These are phyloP conservation scores for Mycena sanguinolenta DNA, from an alignment of 768 basidiomycete species.

Conservation along the genomic window DNA sequence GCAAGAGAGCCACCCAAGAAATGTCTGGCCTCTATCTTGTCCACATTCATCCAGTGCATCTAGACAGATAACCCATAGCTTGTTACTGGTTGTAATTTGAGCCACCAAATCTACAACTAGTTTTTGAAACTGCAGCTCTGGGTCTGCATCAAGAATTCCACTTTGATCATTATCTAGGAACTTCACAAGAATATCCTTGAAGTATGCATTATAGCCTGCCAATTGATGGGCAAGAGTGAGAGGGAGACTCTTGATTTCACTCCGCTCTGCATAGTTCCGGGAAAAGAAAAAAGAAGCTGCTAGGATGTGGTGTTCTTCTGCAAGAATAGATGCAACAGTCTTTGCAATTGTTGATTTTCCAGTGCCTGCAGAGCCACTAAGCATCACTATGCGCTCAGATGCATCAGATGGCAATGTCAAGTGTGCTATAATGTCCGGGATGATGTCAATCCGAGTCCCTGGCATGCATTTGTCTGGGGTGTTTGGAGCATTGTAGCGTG, in stretches of 20 bases:
- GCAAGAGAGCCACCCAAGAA: no score
- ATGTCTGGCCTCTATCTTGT: no score
- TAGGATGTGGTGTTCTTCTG: background rate
- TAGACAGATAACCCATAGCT: no score
- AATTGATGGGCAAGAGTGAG: no score
- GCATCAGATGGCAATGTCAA: slow-evolving; percentile 4
- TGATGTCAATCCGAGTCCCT: background rate
- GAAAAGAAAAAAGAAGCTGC: background rate
- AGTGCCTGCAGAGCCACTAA: no score
- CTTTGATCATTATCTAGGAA: background rate
- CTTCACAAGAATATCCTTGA: background rate
- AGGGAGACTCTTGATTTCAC: background rate
- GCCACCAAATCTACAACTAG: no score
- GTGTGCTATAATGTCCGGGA: background rate
- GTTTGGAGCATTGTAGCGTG: background rate
- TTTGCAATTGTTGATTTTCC: background rate
- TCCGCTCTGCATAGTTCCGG: background rate
- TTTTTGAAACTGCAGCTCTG: background rate
- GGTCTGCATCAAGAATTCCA: background rate
- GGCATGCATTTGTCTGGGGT: background rate
- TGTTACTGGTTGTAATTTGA: no score
- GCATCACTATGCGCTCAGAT: slow-evolving; percentile 9
- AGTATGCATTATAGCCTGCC: background rate
- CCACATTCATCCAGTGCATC: no score
- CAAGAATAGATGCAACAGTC: background rate